Percentiles rank a stretch among this genome's conserved stretches.
Evolutionary conservation across 495 filamentous ascomycete genomes (phyloP).

Genomic region (Bacidia rubella): DNA sequence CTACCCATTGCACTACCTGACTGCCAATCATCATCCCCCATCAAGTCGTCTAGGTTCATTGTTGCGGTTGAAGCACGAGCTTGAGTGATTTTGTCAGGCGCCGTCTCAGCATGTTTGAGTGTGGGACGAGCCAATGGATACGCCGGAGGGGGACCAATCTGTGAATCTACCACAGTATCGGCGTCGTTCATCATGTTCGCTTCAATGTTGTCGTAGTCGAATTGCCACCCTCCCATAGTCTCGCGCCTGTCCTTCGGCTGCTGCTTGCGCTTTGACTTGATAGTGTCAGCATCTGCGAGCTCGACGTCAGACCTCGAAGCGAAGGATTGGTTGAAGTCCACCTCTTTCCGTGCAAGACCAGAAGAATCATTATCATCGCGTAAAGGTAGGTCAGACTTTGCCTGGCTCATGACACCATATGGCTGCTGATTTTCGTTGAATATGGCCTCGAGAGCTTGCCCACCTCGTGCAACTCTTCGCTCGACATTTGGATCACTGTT

Average conservation of each 20-base stretch:
- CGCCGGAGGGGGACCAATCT: neutral
- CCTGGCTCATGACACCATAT: constrained; percentile 22
- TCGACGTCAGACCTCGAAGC: constrained; percentile 3
- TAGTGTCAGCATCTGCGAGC: constrained; percentile 6
- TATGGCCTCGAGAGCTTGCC: neutral
- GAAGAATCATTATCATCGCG: constrained; percentile 36
- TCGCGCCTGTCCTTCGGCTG: constrained; percentile 1
- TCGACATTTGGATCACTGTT: constrained; percentile 2
- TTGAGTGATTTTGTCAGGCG: neutral
- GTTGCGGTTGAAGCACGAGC: neutral
- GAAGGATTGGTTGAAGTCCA: constrained; percentile 6
- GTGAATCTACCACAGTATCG: neutral
- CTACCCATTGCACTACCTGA: constrained; percentile 1
- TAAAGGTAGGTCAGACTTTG: constrained; percentile 32
- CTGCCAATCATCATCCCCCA: constrained; percentile 5
- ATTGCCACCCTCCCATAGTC: constrained; percentile 2
- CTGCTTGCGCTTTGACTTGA: constrained; percentile 3
- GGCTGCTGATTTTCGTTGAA: neutral
- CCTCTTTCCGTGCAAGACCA: constrained; percentile 16
- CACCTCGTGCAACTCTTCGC: constrained; percentile 1
- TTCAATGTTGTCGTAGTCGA: neutral
- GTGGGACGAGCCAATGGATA: neutral
- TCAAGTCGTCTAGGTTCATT: constrained; percentile 4
- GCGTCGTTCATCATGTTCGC: neutral
- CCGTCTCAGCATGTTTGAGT: constrained; percentile 4